Percentiles rank a stretch among this genome's conserved stretches.
These are phyloP conservation scores for Rhizophora mangle DNA, from an alignment of 345 rosid genomes.

Conservation along the genomic window DNA sequence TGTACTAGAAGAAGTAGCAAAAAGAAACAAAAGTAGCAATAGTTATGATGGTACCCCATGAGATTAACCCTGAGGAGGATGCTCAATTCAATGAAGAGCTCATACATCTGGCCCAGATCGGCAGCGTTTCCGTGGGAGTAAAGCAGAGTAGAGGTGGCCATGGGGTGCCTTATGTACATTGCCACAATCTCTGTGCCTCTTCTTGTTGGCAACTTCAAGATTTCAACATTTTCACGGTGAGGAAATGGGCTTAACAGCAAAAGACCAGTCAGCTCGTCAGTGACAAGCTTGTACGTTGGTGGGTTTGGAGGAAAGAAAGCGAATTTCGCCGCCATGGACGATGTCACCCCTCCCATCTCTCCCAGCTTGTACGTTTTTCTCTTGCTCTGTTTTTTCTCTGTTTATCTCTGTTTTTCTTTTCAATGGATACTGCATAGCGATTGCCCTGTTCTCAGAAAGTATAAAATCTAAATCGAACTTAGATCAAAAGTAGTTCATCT, in stretches of 20 bases:
- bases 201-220: slow-evolving; percentile 66
- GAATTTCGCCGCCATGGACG: slow-evolving; percentile 94
- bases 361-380: background rate
- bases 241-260: slow-evolving; percentile 65
- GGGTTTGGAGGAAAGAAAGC: slow-evolving; percentile 97
- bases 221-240: slow-evolving; percentile 84
- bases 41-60: slow-evolving; percentile 59
- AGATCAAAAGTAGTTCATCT: slow-evolving; percentile 15
- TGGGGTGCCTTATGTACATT: slow-evolving; percentile 73
- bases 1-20: background rate
- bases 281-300: slow-evolving; percentile 69
- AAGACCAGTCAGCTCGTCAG: slow-evolving; percentile 58
- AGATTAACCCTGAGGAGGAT: slow-evolving; percentile 86
- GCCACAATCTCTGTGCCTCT: slow-evolving; percentile 79
- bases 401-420: slow-evolving; percentile 2
- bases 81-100: slow-evolving; percentile 91
- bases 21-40: background rate
- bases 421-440: too few relatives aligned
- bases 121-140: slow-evolving; percentile 96
- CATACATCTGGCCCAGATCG: slow-evolving; percentile 97
- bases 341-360: slow-evolving; percentile 86
- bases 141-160: slow-evolving; percentile 83
- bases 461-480: slow-evolving; percentile 4
- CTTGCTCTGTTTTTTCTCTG: slow-evolving; percentile 13
- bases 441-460: background rate